Conservation (phyloP, 108 stramenopile species). For the Skeletonema menzelii region DNA sequence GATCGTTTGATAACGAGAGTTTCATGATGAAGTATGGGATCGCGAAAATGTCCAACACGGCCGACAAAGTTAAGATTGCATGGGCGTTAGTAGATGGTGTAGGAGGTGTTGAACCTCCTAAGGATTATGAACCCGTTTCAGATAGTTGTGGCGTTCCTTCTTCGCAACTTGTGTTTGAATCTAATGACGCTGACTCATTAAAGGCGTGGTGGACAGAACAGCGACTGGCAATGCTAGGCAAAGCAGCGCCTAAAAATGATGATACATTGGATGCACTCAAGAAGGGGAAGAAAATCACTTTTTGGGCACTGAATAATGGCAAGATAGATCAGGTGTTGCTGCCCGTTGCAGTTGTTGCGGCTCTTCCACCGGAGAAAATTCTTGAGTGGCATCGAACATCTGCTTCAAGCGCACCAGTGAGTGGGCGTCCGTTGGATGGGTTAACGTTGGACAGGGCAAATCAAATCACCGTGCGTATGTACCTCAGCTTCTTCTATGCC, state of each 20-base stretch:
- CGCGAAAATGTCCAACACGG: conserved; percentile 67
- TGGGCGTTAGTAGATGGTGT: conserved; percentile 83
- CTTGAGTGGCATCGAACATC: conserved; percentile 37
- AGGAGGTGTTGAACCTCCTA: conserved; percentile 60
- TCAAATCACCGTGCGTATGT: conserved; percentile 60
- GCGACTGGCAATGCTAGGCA: conserved; percentile 67
- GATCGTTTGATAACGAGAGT: conserved; percentile 58
- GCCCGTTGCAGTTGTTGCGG: conserved; percentile 71
- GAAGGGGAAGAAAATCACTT: conserved; percentile 72
- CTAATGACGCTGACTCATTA: conserved; percentile 53
- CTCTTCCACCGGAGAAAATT: conserved; percentile 59
- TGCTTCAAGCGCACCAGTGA: conserved; percentile 25
- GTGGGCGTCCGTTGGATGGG: conserved; percentile 26
- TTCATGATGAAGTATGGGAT: conserved; percentile 84
- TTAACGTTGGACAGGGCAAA: conserved; percentile 50
- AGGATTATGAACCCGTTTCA: conserved; percentile 49
- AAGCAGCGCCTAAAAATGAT: conserved; percentile 51
- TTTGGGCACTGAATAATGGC: conserved; percentile 63
- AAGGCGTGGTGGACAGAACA: conserved; percentile 86
- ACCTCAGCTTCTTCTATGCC: conserved; percentile 66
- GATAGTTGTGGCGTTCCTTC: conserved; percentile 30
- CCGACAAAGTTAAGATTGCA: conserved; percentile 69
- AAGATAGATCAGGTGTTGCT: conserved; percentile 66
- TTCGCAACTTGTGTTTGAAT: conserved; percentile 65
- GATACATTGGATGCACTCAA: conserved; percentile 60